These are phyloP conservation scores for Glycine latifolia DNA, from an alignment of 306 rosid species.

Conservation along the genomic window DNA sequence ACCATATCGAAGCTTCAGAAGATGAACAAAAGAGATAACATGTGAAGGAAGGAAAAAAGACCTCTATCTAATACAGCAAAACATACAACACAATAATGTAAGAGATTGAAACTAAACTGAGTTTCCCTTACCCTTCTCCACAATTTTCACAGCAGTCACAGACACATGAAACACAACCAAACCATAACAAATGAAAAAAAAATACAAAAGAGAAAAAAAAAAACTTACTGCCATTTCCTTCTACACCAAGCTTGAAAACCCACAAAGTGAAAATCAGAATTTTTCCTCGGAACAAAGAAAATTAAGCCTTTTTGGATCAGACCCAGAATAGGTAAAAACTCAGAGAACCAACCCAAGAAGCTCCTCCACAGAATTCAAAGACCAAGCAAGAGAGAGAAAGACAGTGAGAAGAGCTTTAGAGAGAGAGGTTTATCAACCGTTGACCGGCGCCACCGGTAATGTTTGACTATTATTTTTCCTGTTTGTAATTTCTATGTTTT, in stretches of 20 bases:
- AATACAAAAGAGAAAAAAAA: neutral
- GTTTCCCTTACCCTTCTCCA: neutral
- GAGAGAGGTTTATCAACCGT: constrained; percentile 71
- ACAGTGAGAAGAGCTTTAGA: neutral
- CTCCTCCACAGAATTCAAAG: constrained; percentile 52
- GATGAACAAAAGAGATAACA: constrained; percentile 33
- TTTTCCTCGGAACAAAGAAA: constrained; percentile 35
- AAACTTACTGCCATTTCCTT: constrained; percentile 79
- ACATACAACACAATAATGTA: constrained; percentile 45
- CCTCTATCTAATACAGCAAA: constrained; percentile 9
- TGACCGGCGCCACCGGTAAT: constrained; percentile 81
- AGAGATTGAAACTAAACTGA: constrained; percentile 36
- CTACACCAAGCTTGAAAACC: constrained; percentile 54
- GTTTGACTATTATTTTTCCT: constrained; percentile 64
- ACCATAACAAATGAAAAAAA: constrained; percentile 9
- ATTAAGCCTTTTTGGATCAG: constrained; percentile 40
- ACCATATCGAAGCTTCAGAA: constrained; percentile 38
- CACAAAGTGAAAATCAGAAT: constrained; percentile 41
- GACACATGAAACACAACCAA: constrained; percentile 29
- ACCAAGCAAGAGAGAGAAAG: constrained; percentile 44
- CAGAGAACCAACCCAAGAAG: constrained; percentile 47
- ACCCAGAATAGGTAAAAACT: constrained; percentile 39
- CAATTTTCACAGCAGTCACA: constrained; percentile 46
- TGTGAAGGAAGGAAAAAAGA: constrained; percentile 11
- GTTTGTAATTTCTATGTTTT: constrained; percentile 51